Evolutionary conservation across 148 eudicot species (phyloP), one percentile per base, ranked within the genome.

Genomic region (Rhododendron molle): DNA sequence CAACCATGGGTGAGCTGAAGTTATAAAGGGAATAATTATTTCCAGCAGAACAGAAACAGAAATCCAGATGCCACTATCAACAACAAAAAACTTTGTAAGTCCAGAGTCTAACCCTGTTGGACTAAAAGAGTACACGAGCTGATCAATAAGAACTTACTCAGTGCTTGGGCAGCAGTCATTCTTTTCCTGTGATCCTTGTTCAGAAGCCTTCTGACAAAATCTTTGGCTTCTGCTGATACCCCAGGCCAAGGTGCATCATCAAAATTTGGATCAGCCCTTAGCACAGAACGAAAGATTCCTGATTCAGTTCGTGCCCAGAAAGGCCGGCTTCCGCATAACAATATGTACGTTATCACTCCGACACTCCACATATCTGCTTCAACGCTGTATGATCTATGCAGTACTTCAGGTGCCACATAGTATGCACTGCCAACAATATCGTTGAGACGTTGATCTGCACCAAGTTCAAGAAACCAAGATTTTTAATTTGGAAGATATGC

Each of bases 381-480:
- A 62, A 89, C 83, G 84, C 92, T 94, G 89, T 97, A 97, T 83
- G 99, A 95, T 89, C 98, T 92, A 88, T 95, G 99, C 65, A 97
- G 95, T 81, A 97, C 98, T 93, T 97, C 99, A 46, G 99, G 99
- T 72, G 99, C 98, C 84, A 97, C 99, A 90, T 97, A 97, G 84
- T 95, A 97, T 78, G 99, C 99, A 90, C 99, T 97, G 52, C 99
- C 99, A 87, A 97, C 99, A 82, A 97, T 94, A 85, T 97, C 99
- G 77, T 95, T 97, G 65, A 97, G 94, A 52, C 99, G 93, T 76
- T 91, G 92, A 88, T 97, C 99, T 97, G 95, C 91, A 88, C 26
- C 28, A 81, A 44, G 52, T 23, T 85, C 84, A 87, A 58, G 76
- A 86, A 78, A 34, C 43, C 15, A 85, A 69, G 21, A 38, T 36